A percentile compares a stretch with the other conserved stretches of the same genome.
These are phyloP conservation scores for Dittrichia graveolens DNA, from an alignment of 129 eudicot species.

Conservation along the genomic window DNA sequence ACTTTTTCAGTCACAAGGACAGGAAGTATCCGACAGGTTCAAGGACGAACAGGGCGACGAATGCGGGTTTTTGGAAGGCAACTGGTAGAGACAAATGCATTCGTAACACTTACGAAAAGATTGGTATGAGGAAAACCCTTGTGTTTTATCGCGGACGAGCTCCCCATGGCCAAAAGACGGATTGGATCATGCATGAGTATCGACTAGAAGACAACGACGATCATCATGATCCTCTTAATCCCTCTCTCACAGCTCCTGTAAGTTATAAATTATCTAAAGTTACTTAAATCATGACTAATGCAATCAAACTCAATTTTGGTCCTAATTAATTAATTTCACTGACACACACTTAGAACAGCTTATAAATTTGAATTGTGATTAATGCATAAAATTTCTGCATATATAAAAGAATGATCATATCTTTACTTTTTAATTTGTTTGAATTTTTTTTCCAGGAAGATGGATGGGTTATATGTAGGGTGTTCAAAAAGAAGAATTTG, in stretches of 20 bases:
- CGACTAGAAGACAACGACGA: slow-evolving; percentile 42
- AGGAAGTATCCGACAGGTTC: slow-evolving; percentile 47
- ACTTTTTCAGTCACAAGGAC: slow-evolving; percentile 49
- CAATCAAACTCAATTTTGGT: too few relatives aligned
- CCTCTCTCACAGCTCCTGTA: slow-evolving; percentile 42
- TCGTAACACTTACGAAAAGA: slow-evolving; percentile 34
- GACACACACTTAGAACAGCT: too few relatives aligned
- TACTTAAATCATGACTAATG: background rate
- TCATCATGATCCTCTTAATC: slow-evolving; percentile 57
- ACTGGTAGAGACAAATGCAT: slow-evolving; percentile 50
- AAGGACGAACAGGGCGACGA: slow-evolving; percentile 41
- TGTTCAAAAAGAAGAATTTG: slow-evolving; percentile 85
- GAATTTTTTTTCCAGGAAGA: slow-evolving; percentile 55
- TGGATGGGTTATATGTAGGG: slow-evolving; percentile 94
- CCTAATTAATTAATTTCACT: too few relatives aligned
- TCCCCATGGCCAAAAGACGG: slow-evolving; percentile 49
- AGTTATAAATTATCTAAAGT: slow-evolving; percentile 15
- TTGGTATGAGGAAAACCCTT: slow-evolving; percentile 49
- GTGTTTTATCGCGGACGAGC: slow-evolving; percentile 48
- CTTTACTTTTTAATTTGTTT: background rate
- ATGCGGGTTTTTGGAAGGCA: slow-evolving; percentile 49
- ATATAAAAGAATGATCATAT: background rate
- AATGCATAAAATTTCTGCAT: background rate
- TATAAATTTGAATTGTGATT: background rate
- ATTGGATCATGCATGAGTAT: slow-evolving; percentile 51